A percentile compares a stretch with the other conserved stretches of the same genome.
Conservation (phyloP, 2,329 filamentous ascomycete genomes). For the Calonectria multiphialidica region DNA sequence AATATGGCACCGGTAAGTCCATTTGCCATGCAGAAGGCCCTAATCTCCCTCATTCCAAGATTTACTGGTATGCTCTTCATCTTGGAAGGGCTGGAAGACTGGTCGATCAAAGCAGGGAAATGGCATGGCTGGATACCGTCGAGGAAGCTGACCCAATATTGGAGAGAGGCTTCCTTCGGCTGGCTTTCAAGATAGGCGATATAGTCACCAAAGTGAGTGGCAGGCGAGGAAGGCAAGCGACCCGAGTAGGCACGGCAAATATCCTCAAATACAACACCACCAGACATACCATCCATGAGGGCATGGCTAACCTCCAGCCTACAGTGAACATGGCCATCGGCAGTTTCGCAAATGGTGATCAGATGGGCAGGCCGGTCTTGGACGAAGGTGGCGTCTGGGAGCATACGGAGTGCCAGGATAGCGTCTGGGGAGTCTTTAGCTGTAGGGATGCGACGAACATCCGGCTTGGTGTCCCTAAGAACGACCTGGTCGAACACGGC, state of each 20-base stretch:
- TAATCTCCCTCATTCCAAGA: background rate
- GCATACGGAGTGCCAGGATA: background rate
- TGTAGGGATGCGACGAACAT: background rate
- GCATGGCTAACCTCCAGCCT: conserved; percentile 37
- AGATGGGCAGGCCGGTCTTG: conserved; percentile 8
- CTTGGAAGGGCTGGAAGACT: background rate
- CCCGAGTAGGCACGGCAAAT: conserved; percentile 15
- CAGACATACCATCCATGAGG: conserved; percentile 38
- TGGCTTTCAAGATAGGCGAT: conserved; percentile 20
- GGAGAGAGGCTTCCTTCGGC: conserved; percentile 8
- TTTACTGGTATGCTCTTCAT: conserved; percentile 18
- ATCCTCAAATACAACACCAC: conserved; percentile 25
- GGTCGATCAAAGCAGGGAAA: conserved; percentile 13
- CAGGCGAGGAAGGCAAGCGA: background rate
- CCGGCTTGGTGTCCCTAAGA: background rate
- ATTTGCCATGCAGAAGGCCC: conserved; percentile 14
- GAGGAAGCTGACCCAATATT: conserved; percentile 17
- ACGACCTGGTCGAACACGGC: conserved; percentile 18
- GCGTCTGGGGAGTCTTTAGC: background rate
- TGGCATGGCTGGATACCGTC: conserved; percentile 12
- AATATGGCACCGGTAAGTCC: conserved; percentile 10
- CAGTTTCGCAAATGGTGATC: conserved; percentile 11
- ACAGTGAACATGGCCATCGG: conserved; percentile 15
- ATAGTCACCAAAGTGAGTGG: conserved; percentile 14
- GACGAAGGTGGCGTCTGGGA: conserved; percentile 1